Conservation (phyloP, 73 alveolate genomes). For the Tetrahymena borealis region DNA sequence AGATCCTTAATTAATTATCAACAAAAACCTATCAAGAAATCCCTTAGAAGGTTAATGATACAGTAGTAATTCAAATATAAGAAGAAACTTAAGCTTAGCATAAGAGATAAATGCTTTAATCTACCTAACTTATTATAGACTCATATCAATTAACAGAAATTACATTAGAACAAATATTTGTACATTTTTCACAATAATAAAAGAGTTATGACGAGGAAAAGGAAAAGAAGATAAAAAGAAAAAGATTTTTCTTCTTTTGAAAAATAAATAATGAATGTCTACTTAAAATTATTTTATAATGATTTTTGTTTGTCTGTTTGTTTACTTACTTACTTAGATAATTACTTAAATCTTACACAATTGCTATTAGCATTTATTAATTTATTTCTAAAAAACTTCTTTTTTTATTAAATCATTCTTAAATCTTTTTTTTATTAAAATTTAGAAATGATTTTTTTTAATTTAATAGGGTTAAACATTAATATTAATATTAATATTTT, state of each 20-base stretch:
- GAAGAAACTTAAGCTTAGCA: neutral
- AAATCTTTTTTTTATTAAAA: too few relatives aligned
- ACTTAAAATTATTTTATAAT: neutral
- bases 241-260: neutral
- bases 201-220: neutral
- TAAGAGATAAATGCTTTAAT: neutral
- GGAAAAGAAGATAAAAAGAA: neutral
- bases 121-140: neutral
- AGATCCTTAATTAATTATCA: neutral
- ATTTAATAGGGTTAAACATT: too few relatives aligned
- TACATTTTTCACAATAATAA: neutral
- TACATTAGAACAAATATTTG: neutral
- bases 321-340: neutral
- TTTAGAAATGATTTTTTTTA: too few relatives aligned
- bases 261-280: neutral
- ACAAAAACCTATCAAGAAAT: neutral
- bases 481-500: too few relatives aligned
- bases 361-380: too few relatives aligned
- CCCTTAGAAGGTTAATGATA: neutral
- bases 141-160: neutral
- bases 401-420: too few relatives aligned
- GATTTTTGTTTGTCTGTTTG: too few relatives aligned
- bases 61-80: neutral
- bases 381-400: too few relatives aligned
- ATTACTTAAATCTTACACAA: neutral